Evolutionary conservation across 164 flowering plant genomes (phyloP), one percentile per base, ranked within the genome.

Genomic region (Nymphaea colorata): DNA sequence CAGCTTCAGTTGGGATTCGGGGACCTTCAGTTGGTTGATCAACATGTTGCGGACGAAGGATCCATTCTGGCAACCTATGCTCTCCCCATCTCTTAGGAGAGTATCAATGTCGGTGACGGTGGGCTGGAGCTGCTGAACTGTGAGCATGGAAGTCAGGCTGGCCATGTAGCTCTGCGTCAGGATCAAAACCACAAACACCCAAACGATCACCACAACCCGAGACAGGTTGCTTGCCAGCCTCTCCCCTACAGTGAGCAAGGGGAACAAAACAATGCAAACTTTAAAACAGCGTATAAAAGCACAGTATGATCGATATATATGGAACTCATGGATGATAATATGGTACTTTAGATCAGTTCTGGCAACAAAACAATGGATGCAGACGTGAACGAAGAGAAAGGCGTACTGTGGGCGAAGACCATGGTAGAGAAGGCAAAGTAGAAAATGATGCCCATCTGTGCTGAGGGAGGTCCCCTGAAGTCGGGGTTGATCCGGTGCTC

Each of bases 121-220:
- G 7, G 86, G 85, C 25, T 70, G 74, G 4, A 85, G 81, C 44
- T 68, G 77, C 59, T 80, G 75, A 3, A 80, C 85, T 0, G 85
- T 83, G 3, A 85, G 45, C 68, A 79, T 68, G 0, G 83, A 73
- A 0, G 86, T 70, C 14, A 83, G 71, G 51, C 82, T 78, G 4
- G 84, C 85, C 0, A 83, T 83, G 75, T 82, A 85, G 59, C 83
- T 83, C 45, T 77, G 79, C 0, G 76, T 74, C 16, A 85, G 76
- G 3, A 79, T 76, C 8, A 83, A 77, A 14, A 85, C 85, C 4
- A 82, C 84, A 53, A 85, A 82, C 10, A 75, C 14, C 87, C 89
- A 85, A 57, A 81, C 44, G 44, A 82, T 77, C 72, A 80, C 51
- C 71, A 83, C 84, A 64, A 81, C 75, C 41, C 86, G 70, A 0